phyloP scores from a whole-genome alignment of 2,329 filamentous ascomycete species.

The Paecilomyces sp. region DNA sequence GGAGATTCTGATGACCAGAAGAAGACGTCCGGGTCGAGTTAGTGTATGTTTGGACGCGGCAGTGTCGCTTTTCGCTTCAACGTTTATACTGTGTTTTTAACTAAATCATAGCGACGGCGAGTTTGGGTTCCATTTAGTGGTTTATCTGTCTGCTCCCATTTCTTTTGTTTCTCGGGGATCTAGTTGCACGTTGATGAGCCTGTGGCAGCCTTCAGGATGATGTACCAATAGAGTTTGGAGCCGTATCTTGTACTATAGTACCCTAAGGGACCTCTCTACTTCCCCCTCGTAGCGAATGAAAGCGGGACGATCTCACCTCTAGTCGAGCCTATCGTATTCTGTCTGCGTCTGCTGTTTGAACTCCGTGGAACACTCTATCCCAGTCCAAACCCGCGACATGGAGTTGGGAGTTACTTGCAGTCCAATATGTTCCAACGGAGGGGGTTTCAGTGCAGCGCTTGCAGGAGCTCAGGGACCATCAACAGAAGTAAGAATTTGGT shows the following conservation, averaged over 20 bases:
- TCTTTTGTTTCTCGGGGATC: not conserved
- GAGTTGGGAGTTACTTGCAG: not conserved
- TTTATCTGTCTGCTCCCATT: conserved; percentile 1
- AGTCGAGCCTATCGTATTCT: not conserved
- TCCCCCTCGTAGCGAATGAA: conserved; percentile 1
- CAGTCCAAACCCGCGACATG: not conserved
- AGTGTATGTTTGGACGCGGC: conserved; percentile 6
- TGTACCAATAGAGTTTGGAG: not conserved
- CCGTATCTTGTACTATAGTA: conserved; percentile 7
- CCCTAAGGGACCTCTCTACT: conserved; percentile 7
- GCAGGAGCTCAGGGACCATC: not conserved
- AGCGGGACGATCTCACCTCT: not conserved
- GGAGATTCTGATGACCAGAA: conserved; percentile 23
- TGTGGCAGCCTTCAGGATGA: conserved; percentile 1
- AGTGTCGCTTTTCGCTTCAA: not conserved
- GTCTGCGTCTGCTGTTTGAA: not conserved
- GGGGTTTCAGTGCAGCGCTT: not conserved
- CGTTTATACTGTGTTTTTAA: conserved; percentile 2
- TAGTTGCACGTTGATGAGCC: not conserved
- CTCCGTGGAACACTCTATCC: not conserved
- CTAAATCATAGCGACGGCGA: conserved; percentile 16
- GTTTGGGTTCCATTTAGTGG: conserved; percentile 5
- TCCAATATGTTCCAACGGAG: not conserved
- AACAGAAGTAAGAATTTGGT: not conserved
- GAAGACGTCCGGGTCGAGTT: conserved; percentile 33